Evolutionary conservation across 1,284 basidiomycete genomes (phyloP), one percentile per base, ranked within the genome.

Genomic region (Puccinia polysora): DNA sequence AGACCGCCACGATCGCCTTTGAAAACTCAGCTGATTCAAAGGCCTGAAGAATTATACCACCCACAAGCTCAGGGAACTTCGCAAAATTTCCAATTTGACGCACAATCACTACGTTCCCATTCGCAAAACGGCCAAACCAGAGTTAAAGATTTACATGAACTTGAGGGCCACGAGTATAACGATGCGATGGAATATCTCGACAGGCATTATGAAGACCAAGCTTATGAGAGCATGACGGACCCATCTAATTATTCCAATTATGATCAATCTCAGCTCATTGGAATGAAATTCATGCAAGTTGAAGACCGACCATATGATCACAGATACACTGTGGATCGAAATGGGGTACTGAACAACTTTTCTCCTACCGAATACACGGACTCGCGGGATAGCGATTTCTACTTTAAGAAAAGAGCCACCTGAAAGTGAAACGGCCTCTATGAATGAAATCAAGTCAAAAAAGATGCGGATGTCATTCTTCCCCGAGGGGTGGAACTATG

Each of bases 151-250:
- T 62, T 47, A 6, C 20, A 62, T 32, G 43, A 18, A 28, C 43
- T 43, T 8, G 28, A 36, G 10, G 28, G 28, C 28, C 28, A 30
- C 15, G 59, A 62, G n/a, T 47, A 62, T 18, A 32, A 32, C 14
- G 38, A 62, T n/a, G 59, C 59, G 1, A 47, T 62, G 43, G 59
- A 62, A 62, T 62, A 62, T 43, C 28, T 62, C 12, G 43, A 62
- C 2, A 45, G 47, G 10, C 32, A 45, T 40, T 62, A 62, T 62
- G 28, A n/a, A n/a, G n/a, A n/a, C n/a, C n/a, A n/a, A n/a, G n/a
- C n/a, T 62, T 28, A 38, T 4, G 25, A 47, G 38, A 40, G 20
- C 34, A 8, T 40, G 23, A 43, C 12, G 43, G 38, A 40, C 28
- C 47, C 59, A 5, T 23, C 59, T 15, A 32, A 62, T 18, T 3